Percentiles rank a stretch among this genome's conserved stretches.
Evolutionary conservation across 768 basidiomycete species (phyloP).

Genomic region (Boletus patriciae): DNA sequence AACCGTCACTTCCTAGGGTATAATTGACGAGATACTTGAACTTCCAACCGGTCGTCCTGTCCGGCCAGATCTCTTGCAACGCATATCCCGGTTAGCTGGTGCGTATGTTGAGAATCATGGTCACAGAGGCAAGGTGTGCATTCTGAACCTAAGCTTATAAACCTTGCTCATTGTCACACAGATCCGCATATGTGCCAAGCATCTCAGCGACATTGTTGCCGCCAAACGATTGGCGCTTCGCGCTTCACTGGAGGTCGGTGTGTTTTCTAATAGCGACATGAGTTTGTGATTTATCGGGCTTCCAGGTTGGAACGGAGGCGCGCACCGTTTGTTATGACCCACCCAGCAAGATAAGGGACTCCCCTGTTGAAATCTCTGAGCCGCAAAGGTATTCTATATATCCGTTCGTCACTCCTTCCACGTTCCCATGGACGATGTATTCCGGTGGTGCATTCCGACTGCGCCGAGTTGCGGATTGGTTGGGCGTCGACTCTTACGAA

Average conservation of each 20-base stretch:
- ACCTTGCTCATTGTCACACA: constrained; percentile 25
- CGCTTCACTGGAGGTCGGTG: constrained; percentile 51
- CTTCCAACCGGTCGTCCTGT: constrained; percentile 49
- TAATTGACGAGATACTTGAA: constrained; percentile 36
- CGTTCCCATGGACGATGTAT: constrained; percentile 49
- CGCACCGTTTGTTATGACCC: constrained; percentile 33
- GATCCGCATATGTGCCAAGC: constrained; percentile 57
- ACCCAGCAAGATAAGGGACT: constrained; percentile 26
- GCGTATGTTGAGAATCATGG: constrained; percentile 60
- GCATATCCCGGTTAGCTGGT: constrained; percentile 66
- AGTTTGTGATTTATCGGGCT: not conserved
- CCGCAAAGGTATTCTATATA: constrained; percentile 58
- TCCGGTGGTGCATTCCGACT: constrained; percentile 53
- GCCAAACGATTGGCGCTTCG: constrained; percentile 57
- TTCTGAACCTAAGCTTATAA: not conserved
- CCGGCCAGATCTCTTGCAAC: constrained; percentile 49
- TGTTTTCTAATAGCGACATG: constrained; percentile 6
- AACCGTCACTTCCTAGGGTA: constrained; percentile 15
- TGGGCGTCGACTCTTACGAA: constrained; percentile 38
- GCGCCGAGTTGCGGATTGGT: constrained; percentile 63
- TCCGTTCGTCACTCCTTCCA: constrained; percentile 56
- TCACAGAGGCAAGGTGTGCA: constrained; percentile 44
- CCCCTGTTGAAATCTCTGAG: constrained; percentile 31
- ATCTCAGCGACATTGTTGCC: constrained; percentile 36
- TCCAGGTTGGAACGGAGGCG: constrained; percentile 16